A percentile compares a stretch with the other conserved stretches of the same genome.
These are phyloP conservation scores for Heritiera fomes DNA, from an alignment of 345 rosid species.

Conservation along the genomic window DNA sequence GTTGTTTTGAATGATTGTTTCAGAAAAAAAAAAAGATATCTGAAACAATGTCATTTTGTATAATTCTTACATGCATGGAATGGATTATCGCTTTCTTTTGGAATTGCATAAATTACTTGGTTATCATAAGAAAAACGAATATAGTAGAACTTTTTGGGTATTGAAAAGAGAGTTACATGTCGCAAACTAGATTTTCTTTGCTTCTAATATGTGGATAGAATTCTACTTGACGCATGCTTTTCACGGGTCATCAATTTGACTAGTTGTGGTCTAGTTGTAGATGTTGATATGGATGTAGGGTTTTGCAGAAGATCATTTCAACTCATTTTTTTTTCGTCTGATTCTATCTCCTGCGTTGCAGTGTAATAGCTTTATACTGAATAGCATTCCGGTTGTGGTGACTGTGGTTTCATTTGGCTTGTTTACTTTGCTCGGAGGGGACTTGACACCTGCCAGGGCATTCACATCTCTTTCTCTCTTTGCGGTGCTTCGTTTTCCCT, in stretches of 20 bases:
- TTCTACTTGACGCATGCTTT: constrained; percentile 2
- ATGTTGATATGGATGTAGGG: constrained; percentile 2
- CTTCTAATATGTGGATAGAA: background rate
- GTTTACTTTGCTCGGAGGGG: constrained; percentile 96
- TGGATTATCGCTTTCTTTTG: background rate
- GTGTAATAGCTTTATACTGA: constrained; percentile 76
- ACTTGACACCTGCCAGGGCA: constrained; percentile 97
- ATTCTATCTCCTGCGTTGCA: constrained; percentile 47
- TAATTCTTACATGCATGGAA: background rate
- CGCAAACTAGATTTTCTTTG: background rate
- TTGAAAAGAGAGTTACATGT: constrained; percentile 9
- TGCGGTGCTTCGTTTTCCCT: constrained; percentile 95
- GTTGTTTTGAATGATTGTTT: background rate
- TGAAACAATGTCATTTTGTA: background rate
- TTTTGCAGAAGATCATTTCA: constrained; percentile 16
- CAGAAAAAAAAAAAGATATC: background rate
- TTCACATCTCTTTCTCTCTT: constrained; percentile 94
- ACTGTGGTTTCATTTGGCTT: constrained; percentile 90
- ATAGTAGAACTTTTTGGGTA: background rate
- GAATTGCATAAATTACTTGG: background rate
- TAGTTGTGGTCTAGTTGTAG: background rate
- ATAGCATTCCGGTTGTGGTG: constrained; percentile 87
- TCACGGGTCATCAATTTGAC: background rate
- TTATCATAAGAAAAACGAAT: background rate
- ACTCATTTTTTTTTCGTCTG: constrained; percentile 18